phyloP scores from a whole-genome alignment of 352 stramenopile genomes.

The Phytophthora syringae region DNA sequence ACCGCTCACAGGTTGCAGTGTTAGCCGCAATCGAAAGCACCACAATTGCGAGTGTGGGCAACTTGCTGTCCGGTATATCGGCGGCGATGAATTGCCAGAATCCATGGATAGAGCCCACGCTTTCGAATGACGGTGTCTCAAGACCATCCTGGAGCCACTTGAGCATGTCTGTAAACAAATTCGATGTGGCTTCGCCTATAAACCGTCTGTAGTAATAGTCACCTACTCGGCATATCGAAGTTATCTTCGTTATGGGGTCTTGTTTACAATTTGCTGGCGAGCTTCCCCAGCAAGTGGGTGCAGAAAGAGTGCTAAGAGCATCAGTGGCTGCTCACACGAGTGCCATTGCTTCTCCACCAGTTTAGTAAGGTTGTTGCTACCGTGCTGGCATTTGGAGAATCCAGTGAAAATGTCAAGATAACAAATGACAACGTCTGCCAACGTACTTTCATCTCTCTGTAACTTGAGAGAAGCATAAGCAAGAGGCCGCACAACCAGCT shows the following conservation, averaged over 20 bases:
- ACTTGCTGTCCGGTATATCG: constrained; percentile 8
- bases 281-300: constrained; percentile 11
- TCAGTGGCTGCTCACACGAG: constrained; percentile 13
- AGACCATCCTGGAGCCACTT: too few relatives aligned
- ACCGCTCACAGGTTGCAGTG: constrained; percentile 22
- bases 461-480: constrained; percentile 13
- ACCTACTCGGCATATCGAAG: constrained; percentile 15
- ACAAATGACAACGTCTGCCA: constrained; percentile 11
- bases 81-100: neutral
- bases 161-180: constrained; percentile 9
- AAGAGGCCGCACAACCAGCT: constrained; percentile 3
- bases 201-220: constrained; percentile 14
- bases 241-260: constrained; percentile 2
- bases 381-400: neutral
- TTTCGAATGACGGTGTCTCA: neutral
- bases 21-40: constrained; percentile 12
- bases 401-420: constrained; percentile 17
- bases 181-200: neutral
- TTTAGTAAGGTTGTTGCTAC: neutral
- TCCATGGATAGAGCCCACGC: neutral
- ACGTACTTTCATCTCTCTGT: constrained; percentile 11
- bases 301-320: constrained; percentile 13
- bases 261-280: neutral
- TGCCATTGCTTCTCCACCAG: constrained; percentile 12
- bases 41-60: neutral